Conservation (phyloP, 2,329 filamentous ascomycete species). For the Monosporascus ibericus region DNA sequence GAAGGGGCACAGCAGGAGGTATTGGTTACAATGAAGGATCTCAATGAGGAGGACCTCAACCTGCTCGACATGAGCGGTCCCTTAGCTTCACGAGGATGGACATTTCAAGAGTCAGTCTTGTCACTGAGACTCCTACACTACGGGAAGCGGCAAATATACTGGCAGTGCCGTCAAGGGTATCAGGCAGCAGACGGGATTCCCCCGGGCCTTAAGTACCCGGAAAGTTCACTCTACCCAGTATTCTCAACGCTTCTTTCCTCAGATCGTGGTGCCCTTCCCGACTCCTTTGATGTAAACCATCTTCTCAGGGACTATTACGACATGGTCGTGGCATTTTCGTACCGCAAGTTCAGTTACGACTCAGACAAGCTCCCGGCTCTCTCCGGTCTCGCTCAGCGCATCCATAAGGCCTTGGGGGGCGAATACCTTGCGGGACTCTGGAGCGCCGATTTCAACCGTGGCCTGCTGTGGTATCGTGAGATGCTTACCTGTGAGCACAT, state of each 20-base stretch:
- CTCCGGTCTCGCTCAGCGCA: background rate
- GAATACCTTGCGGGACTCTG: too few species aligned
- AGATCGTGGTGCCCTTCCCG: too few species aligned
- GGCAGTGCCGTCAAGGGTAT: constrained; percentile 1
- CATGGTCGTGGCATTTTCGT: background rate
- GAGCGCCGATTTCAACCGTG: too few species aligned
- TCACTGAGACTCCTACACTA: constrained; percentile 1
- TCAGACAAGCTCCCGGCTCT: constrained; percentile 3
- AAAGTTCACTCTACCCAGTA: too few species aligned
- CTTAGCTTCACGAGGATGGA: constrained; percentile 1
- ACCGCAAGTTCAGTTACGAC: background rate
- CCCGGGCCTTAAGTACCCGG: background rate
- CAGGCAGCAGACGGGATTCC: constrained; percentile 1
- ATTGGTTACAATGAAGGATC: too few species aligned
- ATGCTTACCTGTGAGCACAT: too few species aligned
- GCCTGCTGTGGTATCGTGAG: too few species aligned
- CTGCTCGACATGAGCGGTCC: background rate
- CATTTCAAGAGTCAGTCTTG: constrained; percentile 3
- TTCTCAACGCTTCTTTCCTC: too few species aligned
- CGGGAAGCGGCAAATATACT: constrained; percentile 3
- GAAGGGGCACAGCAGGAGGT: too few species aligned
- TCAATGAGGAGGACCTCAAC: background rate
- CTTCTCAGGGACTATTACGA: background rate
- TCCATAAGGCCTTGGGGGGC: background rate
- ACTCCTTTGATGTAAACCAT: too few species aligned